phyloP scores from a whole-genome alignment of 768 basidiomycete genomes.

The Pleurotus sapidus region DNA sequence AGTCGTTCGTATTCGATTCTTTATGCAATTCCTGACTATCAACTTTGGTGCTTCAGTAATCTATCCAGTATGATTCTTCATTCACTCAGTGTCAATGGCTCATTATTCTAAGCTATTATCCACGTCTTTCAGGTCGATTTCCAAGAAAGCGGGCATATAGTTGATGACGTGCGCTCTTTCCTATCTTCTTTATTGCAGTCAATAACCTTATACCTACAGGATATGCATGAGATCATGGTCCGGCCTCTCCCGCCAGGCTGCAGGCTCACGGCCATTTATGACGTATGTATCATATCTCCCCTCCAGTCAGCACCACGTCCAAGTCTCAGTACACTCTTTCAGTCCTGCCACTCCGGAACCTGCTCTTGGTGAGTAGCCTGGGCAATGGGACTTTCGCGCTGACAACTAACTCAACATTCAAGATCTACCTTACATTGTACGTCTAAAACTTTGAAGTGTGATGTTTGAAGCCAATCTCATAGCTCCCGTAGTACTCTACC shows the following conservation, averaged over 20 bases:
- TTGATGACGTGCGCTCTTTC: slow-evolving; percentile 75
- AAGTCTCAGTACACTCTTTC: not conserved
- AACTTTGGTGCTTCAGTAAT: slow-evolving; percentile 51
- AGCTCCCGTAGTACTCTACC: slow-evolving; percentile 72
- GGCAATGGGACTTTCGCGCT: too few species aligned
- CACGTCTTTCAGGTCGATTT: slow-evolving; percentile 30
- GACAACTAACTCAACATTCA: not conserved
- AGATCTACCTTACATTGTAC: slow-evolving; percentile 71
- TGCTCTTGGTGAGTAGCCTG: slow-evolving; percentile 57
- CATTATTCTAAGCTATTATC: too few species aligned
- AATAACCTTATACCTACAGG: slow-evolving; percentile 28
- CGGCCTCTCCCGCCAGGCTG: slow-evolving; percentile 27
- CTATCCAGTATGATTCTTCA: slow-evolving; percentile 50
- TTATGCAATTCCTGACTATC: not conserved
- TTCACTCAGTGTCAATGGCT: too few species aligned
- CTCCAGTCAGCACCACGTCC: too few species aligned
- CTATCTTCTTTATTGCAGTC: not conserved
- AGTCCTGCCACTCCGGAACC: slow-evolving; percentile 89
- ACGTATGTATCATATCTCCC: slow-evolving; percentile 43
- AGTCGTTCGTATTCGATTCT: too few species aligned
- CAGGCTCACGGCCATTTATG: slow-evolving; percentile 81
- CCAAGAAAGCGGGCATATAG: slow-evolving; percentile 67
- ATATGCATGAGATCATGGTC: slow-evolving; percentile 72
- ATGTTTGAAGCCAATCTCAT: not conserved
- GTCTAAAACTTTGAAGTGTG: slow-evolving; percentile 13